phyloP scores from a whole-genome alignment of 2,329 filamentous ascomycete genomes.

The Akanthomyces dipterigenus region DNA sequence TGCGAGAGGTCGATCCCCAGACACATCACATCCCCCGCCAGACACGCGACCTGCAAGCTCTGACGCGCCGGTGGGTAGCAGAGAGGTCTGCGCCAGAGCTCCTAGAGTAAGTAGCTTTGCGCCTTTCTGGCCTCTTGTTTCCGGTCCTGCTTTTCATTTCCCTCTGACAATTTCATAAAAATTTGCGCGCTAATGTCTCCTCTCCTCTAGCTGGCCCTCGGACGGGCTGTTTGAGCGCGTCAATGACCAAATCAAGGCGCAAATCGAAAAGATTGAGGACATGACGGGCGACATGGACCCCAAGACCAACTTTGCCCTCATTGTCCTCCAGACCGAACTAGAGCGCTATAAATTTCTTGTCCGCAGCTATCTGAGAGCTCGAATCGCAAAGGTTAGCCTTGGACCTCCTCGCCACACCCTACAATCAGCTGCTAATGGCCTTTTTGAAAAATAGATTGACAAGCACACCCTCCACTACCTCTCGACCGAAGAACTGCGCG shows the following conservation, averaged over 20 bases:
- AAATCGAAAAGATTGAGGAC: constrained; percentile 66
- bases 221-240: constrained; percentile 74
- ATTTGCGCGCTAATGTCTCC: not conserved
- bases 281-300: constrained; percentile 83
- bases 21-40: constrained; percentile 48
- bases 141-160: not conserved
- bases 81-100: constrained; percentile 86
- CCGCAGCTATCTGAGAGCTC: constrained; percentile 70
- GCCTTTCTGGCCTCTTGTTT: not conserved
- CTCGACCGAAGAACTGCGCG: constrained; percentile 44
- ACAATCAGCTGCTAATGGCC: not conserved
- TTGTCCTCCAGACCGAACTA: constrained; percentile 92
- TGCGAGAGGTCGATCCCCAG: constrained; percentile 62
- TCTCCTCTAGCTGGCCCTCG: constrained; percentile 50
- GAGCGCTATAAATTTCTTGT: constrained; percentile 91
- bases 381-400: constrained; percentile 72
- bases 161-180: not conserved
- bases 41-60: constrained; percentile 72
- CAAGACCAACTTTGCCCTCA: constrained; percentile 85
- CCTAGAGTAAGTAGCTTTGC: constrained; percentile 55
- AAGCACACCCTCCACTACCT: constrained; percentile 69
- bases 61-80: constrained; percentile 89
- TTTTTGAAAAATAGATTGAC: constrained; percentile 53
- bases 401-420: not conserved
- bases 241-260: constrained; percentile 61